Base-by-base conservation (phyloP, 2,329 filamentous ascomycete genomes). In the Alternaria brassicicola region DNA sequence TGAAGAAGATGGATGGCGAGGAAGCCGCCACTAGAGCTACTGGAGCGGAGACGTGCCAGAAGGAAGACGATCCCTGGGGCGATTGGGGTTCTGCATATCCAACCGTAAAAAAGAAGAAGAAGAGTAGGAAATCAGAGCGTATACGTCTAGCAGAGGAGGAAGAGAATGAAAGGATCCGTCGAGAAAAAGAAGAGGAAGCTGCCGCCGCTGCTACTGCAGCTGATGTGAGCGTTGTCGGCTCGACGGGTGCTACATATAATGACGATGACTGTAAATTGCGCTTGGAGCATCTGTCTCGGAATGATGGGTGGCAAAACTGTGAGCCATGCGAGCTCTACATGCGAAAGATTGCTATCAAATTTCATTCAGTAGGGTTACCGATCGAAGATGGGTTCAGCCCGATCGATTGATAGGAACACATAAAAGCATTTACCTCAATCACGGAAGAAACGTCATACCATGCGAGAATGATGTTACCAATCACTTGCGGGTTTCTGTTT, bases 31-130 rank as follows among this genome's bases (percentile, higher is more conserved):
- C 66, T 30, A 61, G n/a, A n/a, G n/a, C n/a, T n/a, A n/a, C 61
- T 17, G 64, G 61, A 55, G 64, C 52, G 2, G 61, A 65, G 38
- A 62, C 70, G 53, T 43, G 53, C 28, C 33, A 46, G 26, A 46
- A 49, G n/a, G 31, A 47, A 17, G 43, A 35, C 43, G 43, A 47
- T 21, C 6, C 25, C 31, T 35, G 43, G 43, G 43, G 43, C 39
- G 65, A 64, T 21, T 78, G 74, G 73, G 72, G 67, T 8, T 58
- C 63, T 61, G 61, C 51, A 59, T 62, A 57, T 3, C 56, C 62
- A 30, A 65, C 65, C 62, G 57, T 19, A 57, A 59, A 33, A 61
- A 64, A 35, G 58, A 66, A 39, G 66, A 23, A 49, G 30, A 70
- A 31, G 63, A 67, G 30, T 63, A 69, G 47, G 66, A 69, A 57